Base-by-base conservation (phyloP, 1,139 yeast species). In the Yamadazyma diospyri region DNA sequence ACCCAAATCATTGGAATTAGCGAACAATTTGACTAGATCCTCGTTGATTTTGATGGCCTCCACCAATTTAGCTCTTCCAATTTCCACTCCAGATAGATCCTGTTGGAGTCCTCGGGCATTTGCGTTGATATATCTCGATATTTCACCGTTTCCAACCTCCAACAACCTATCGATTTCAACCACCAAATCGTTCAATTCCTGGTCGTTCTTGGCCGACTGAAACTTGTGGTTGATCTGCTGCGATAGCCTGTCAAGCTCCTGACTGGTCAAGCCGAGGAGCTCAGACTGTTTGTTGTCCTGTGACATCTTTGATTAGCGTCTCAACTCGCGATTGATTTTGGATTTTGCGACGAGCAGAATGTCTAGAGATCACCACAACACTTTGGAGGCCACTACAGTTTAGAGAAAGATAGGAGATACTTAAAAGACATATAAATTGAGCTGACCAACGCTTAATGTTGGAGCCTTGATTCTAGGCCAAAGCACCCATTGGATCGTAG, bases 401-500 rank as follows among this genome's bases (percentile, higher is more conserved):
- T n/a, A n/a, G n/a, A n/a, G n/a, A n/a, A n/a, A n/a, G n/a, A n/a
- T n/a, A n/a, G n/a, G n/a, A n/a, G n/a, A n/a, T n/a, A n/a, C n/a
- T n/a, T n/a, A n/a, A n/a, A n/a, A n/a, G n/a, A n/a, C n/a, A n/a
- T n/a, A n/a, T n/a, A n/a, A n/a, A n/a, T n/a, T n/a, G n/a, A n/a
- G n/a, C n/a, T n/a, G n/a, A n/a, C n/a, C n/a, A n/a, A n/a, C n/a
- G n/a, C n/a, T n/a, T n/a, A n/a, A n/a, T n/a, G n/a, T n/a, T n/a
- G n/a, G n/a, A n/a, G n/a, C n/a, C n/a, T n/a, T n/a, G n/a, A n/a
- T n/a, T n/a, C n/a, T 29, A 16, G n/a, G 94, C 95, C 40, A 85
- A 65, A 2, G 94, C 82, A 32, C 94, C 94, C 84, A 86, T 81
- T 31, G 95, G 95, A 52, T 85, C 95, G 69, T 83, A 84, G 37